Evolutionary conservation across 306 rosid species (phyloP), one percentile per base, ranked within the genome.

Genomic region (Malus asiatica): DNA sequence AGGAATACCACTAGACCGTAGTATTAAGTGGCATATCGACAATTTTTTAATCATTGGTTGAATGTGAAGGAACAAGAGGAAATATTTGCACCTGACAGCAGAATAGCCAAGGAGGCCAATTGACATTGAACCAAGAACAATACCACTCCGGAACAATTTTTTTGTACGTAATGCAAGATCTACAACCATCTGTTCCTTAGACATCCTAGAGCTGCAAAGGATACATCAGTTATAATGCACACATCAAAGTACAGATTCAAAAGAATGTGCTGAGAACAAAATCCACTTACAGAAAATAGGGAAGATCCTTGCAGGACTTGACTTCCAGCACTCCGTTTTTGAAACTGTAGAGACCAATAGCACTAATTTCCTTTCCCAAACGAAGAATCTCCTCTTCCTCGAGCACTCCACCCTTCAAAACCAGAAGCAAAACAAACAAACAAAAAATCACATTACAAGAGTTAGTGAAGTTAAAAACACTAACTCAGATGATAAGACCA

Each of bases 371-470:
- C 86, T 83, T 89, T 78, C 97, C 99, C 84, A 90, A 65, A 1
- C 96, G 92, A 70, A 95, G 99, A 76, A 95, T 87, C 83, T 90
- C 90, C 82, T 92, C 99, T 82, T 88, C 97, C 55, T 96, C 93
- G n/a, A 88, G 92, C 38, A 96, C 74, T 44, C 93, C 99, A 58
- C 90, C 90, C 99, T 96, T 83, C 77, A 78, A 82, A 84, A 60
- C 16, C 20, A 2, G 55, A 48, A 48, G 6, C 8, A 48, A 48
- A 48, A 13, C 1, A 35, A 35, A 35, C 40, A 35, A 35, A 32
- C 4, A 35, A 6, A 35, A 35, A 6, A 69, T 33, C 38, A 33
- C 38, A 33, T 35, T 35, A 29, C 38, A 57, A 35, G 40, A 35
- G 40, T 35, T 6, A 35, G 9, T 35, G 40, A 35, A 35, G 40